phyloP scores from a whole-genome alignment of 2,329 filamentous ascomycete species.

The Nothopassalora personata region DNA sequence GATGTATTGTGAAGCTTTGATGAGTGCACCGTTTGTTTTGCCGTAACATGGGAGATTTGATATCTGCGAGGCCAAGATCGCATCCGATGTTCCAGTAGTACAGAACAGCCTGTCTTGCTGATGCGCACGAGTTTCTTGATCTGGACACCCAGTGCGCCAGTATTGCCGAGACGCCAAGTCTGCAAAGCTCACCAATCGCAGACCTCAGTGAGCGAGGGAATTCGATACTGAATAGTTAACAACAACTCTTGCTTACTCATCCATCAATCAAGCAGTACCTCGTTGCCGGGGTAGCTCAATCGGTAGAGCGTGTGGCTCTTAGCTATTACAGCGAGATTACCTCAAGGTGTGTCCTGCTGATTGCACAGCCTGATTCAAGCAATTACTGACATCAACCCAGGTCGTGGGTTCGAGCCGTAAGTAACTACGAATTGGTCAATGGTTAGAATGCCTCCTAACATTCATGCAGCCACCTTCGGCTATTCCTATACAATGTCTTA shows the following conservation, averaged over 20 bases:
- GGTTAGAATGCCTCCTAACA: not conserved
- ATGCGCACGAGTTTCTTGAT: too few species aligned
- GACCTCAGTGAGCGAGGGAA: too few species aligned
- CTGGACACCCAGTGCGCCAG: too few species aligned
- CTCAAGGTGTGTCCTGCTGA: not conserved
- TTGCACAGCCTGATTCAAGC: not conserved
- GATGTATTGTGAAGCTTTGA: not conserved
- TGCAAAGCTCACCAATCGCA: too few species aligned
- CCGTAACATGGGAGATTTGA: too few species aligned
- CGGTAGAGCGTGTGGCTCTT: constrained; percentile 51
- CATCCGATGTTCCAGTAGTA: too few species aligned
- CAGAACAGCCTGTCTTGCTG: too few species aligned
- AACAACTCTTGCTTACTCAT: not conserved
- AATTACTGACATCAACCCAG: not conserved
- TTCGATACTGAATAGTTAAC: too few species aligned
- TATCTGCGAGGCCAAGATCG: too few species aligned
- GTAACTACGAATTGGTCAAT: not conserved
- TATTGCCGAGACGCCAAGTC: too few species aligned
- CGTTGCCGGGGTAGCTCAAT: constrained; percentile 47
- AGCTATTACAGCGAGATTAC: constrained; percentile 15
- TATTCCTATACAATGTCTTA: not conserved
- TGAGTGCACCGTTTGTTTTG: too few species aligned
- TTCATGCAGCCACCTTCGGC: not conserved
- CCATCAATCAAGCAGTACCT: not conserved
- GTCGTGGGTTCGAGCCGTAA: not conserved